These are phyloP conservation scores for Fusarium redolens DNA, from an alignment of 2,329 filamentous ascomycete genomes.

Conservation along the genomic window DNA sequence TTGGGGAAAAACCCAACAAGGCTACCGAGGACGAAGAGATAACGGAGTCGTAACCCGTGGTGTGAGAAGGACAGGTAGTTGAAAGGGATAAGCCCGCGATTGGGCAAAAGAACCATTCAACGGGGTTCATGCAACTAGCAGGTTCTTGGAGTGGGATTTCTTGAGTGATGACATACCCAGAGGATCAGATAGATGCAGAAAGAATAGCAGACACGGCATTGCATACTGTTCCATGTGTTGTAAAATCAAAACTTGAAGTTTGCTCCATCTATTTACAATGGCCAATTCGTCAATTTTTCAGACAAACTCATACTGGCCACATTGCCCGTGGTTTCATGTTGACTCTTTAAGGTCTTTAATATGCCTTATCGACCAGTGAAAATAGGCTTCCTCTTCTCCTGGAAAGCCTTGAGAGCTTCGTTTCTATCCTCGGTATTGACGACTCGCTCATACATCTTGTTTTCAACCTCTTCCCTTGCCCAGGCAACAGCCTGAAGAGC, in stretches of 20 bases:
- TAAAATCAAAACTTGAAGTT: background rate
- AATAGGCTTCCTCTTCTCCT: slow-evolving; percentile 69
- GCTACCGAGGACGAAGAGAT: background rate
- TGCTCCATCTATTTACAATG: background rate
- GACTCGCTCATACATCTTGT: slow-evolving; percentile 85
- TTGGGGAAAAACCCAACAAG: background rate
- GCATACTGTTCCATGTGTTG: background rate
- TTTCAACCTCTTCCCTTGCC: slow-evolving; percentile 82
- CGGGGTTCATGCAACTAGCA: background rate
- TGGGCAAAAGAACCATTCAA: background rate
- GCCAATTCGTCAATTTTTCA: background rate
- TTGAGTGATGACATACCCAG: slow-evolving; percentile 20
- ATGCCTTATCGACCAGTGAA: slow-evolving; percentile 63
- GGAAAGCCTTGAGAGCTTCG: slow-evolving; percentile 89
- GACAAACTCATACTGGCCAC: background rate
- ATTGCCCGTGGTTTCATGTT: background rate
- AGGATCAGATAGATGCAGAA: slow-evolving; percentile 15
- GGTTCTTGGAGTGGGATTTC: slow-evolving; percentile 22
- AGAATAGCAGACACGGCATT: slow-evolving; percentile 8
- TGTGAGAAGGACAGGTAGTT: background rate
- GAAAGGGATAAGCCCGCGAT: background rate
- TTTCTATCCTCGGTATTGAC: slow-evolving; percentile 86
- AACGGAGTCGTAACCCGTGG: background rate
- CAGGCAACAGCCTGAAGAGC: slow-evolving; percentile 82
- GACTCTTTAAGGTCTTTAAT: background rate